These are phyloP conservation scores for Gonium pectorale DNA, from an alignment of 139 green algal genomes.

Conservation along the genomic window DNA sequence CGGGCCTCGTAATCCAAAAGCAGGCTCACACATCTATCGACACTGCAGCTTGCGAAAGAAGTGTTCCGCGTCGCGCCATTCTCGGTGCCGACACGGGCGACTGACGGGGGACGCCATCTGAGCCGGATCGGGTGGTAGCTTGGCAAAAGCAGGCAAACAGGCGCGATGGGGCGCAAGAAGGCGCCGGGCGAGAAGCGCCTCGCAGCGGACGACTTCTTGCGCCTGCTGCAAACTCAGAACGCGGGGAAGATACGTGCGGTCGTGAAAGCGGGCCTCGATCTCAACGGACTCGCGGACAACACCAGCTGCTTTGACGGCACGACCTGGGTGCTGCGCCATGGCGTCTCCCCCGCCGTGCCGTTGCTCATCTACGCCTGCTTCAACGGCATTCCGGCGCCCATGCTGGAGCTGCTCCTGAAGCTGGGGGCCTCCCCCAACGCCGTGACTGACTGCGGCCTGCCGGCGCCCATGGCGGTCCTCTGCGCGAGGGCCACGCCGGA, in stretches of 20 bases:
- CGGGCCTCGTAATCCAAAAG: too few species aligned
- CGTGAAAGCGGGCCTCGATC: constrained; percentile 4
- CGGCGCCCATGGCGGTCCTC: constrained; percentile 7
- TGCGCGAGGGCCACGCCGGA: constrained; percentile 18
- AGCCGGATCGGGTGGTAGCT: too few species aligned
- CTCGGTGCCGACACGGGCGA: too few species aligned
- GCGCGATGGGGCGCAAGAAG: constrained; percentile 31
- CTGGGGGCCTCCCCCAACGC: neutral
- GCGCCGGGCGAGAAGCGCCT: neutral
- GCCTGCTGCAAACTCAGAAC: constrained; percentile 20
- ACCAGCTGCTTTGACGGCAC: constrained; percentile 28
- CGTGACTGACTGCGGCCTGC: constrained; percentile 19
- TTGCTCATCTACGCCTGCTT: constrained; percentile 35
- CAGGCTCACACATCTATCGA: too few species aligned
- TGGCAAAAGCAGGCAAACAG: too few species aligned
- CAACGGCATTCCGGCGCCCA: neutral
- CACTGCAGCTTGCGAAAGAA: too few species aligned
- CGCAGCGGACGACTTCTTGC: constrained; percentile 12
- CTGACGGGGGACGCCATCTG: too few species aligned
- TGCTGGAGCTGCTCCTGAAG: neutral
- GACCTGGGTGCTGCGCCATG: constrained; percentile 9
- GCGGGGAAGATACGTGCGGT: constrained; percentile 4
- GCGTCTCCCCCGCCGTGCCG: neutral
- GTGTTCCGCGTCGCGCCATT: too few species aligned
- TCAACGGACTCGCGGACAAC: neutral